Base-by-base conservation (phyloP, 2,329 filamentous ascomycete species). In the Colletotrichum sp. region DNA sequence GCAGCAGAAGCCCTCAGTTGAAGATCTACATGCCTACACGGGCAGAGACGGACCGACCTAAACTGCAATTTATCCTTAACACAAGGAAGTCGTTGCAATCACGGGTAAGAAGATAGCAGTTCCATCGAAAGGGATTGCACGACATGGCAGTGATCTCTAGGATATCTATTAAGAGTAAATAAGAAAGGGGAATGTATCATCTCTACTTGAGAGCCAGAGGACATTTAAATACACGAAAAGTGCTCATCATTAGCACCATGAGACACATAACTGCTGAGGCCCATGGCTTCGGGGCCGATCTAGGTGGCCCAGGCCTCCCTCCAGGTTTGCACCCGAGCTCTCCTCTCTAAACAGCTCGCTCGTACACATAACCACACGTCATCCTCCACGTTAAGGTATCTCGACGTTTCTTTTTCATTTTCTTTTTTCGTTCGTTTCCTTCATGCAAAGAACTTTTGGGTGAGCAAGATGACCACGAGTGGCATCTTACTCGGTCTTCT, bases 401-500 rank as follows among this genome's bases (percentile, higher is more conserved):
- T 58, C 48, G 16, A 21, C 52, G n/a, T 58, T 58, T 72, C 24
- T 38, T 55, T 38, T 43, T 38, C 5, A 13, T 43, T 36, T 72
- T 68, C 48, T 38, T 9, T 74, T 58, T 58, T 38, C 26, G 36
- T 18, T 57, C 28, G 32, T 38, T 24, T 55, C 24, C 26, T 15
- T 48, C 16, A 0, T 26, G 16, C 12, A 24, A 15, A 63, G 43
- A 63, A 63, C 18, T 52, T 16, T 68, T 58, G 13, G 4, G 12
- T 24, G 30, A 24, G 8, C 10, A 21, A 52, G 43, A 52, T 4
- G n/a, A 8, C 43, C 32, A 26, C 6, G n/a, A 55, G 6, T 12
- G n/a, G 24, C 38, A 48, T 3, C 18, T 68, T 78, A 80, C 77
- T 83, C 81, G 21, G 80, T 80, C 79, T 84, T 85, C 64, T 83